phyloP scores from a whole-genome alignment of 78 protist species.

The Speleostelium caveatum region DNA sequence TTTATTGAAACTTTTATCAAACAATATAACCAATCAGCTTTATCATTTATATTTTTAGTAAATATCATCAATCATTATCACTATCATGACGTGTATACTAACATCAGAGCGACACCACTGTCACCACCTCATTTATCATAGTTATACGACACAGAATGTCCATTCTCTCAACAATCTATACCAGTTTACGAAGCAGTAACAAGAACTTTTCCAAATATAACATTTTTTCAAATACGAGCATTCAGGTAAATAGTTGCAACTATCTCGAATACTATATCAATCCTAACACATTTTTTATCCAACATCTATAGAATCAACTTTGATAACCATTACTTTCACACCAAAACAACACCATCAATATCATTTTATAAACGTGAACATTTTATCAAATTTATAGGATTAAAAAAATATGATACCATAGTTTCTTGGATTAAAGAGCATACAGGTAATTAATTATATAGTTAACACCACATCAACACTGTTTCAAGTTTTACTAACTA shows the following conservation, averaged over 20 bases:
- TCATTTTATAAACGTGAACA: background rate
- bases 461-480: no score
- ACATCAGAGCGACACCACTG: no score
- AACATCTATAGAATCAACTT: background rate
- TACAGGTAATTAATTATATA: background rate
- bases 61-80: no score
- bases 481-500: no score
- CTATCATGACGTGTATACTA: no score
- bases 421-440: background rate
- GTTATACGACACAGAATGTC: constrained; percentile 29
- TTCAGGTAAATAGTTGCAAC: background rate
- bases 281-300: background rate
- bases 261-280: background rate
- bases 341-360: constrained; percentile 11
- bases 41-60: no score
- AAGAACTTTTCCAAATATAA: constrained; percentile 39
- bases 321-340: constrained; percentile 3
- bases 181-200: constrained; percentile 28
- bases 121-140: no score
- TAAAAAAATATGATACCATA: background rate
- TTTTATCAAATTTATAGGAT: constrained; percentile 8
- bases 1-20: no score
- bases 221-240: constrained; percentile 32
- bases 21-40: no score
- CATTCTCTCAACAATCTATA: constrained; percentile 14